Evolutionary conservation across 2,329 filamentous ascomycete species (phyloP), one percentile per base, ranked within the genome.

Genomic region (Hypoxylon sp.): DNA sequence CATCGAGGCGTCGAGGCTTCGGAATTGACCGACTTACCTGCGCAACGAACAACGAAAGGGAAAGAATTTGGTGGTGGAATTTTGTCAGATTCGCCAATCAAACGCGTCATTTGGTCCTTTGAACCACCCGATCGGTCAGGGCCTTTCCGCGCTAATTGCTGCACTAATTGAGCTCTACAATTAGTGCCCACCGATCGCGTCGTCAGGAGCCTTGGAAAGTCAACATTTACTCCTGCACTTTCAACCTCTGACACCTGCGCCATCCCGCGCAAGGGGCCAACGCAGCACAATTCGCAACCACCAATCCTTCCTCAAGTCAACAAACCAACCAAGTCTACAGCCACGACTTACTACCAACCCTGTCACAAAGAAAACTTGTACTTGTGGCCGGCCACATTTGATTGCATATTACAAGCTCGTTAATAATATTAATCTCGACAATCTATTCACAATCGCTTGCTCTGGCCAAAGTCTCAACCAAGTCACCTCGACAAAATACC

Each of bases 321-420:
- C 67, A 69, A 70, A 68, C 58, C 64, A 64, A n/a, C 51, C 48
- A n/a, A 50, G 52, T 56, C 30, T 49, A 32, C 45, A 55, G 43
- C 52, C 46, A 63, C 48, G 55, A 65, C 61, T 62, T 49, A 61
- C 58, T 52, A 46, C 53, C 38, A 58, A 63, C 60, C 51, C 67
- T 28, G 70, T 71, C 67, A 71, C 67, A 71, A 68, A 61, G 63
- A 70, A 50, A 67, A 69, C 45, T 58, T 28, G 56, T 67, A 62
- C 56, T 71, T 73, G 75, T 78, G 74, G 75, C 76, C 75, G 76
- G 75, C 75, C 75, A 77, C 75, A 75, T 64, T 62, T 62, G 67
- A 70, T 62, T 59, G 49, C 43, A 68, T 68, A 65, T 58, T 63
- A 58, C 65, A 58, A 67, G 45, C 63, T 30, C 9, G 28, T 30